Base-by-base conservation (phyloP, 2,329 filamentous ascomycete species). In the Neonectria faginata region DNA sequence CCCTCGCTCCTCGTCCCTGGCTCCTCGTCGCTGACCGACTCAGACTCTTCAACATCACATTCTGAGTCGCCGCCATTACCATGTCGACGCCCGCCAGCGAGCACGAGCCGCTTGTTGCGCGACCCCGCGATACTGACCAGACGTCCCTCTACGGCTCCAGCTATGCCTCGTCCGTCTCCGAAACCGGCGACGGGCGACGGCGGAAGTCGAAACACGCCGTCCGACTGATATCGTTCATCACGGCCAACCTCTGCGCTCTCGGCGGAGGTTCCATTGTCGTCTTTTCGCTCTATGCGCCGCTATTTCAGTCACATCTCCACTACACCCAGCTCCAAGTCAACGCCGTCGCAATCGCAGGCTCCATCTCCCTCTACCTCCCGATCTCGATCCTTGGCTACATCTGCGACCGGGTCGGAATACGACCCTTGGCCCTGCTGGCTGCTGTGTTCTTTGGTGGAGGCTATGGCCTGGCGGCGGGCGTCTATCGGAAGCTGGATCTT, bases 271-370 rank as follows among this genome's bases (percentile, higher is more conserved):
- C 93, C 74, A 93, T 98, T 74, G 94, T 93, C 54, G 92, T 94
- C 53, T 99, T 96, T 82, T 97, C 94, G 39, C 88, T 99, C 33
- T 99, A 98, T 78, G 96, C 92, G 9, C 94, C 93, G 70, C 85
- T 97, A 52, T 93, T 99, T 81, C 93, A 97, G 78, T 91, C 91
- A 60, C 89, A 90, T 48, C 85, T 99, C 56, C 91, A 89, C 75
- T 99, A 98, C 80, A 91, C 90, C 3, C 96, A 99, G 80, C 87
- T 96, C 67, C 92, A 96, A 78, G 93, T 99, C 79, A 98, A 98
- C 79, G 89, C 91, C 51, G 89, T 97, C 50, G 92, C 93, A 66
- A 97, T 97, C 71, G 90, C 91, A 16, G 93, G 93, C 60, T 95
- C 94, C 76, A 82, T 98, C 42, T 91, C 92, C 41, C 90, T 97